Evolutionary conservation across 106 monocot species (phyloP).

Genomic region (Dendrobium nobile): DNA sequence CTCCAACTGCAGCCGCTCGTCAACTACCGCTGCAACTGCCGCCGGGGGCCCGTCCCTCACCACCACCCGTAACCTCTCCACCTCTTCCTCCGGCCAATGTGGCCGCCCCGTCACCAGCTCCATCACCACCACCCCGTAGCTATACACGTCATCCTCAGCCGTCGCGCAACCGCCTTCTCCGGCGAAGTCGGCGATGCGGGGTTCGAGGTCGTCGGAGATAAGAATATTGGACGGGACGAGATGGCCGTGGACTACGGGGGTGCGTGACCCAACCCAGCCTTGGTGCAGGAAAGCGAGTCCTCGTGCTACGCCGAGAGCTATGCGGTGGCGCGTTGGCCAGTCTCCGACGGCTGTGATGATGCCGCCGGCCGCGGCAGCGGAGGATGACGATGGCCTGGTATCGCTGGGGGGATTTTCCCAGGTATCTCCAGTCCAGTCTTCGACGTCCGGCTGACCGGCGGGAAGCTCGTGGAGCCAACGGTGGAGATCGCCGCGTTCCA

Average conservation of each 20-base stretch:
- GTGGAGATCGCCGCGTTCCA: slow-evolving; percentile 79
- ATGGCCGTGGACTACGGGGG: slow-evolving; percentile 60
- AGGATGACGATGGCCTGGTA: not conserved
- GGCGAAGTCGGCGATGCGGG: slow-evolving; percentile 49
- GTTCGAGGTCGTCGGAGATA: slow-evolving; percentile 66
- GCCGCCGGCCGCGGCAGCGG: not conserved
- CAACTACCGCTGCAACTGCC: slow-evolving; percentile 29
- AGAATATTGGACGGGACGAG: slow-evolving; percentile 58
- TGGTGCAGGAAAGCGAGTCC: slow-evolving; percentile 94
- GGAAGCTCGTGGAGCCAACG: slow-evolving; percentile 94
- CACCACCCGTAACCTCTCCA: slow-evolving; percentile 35
- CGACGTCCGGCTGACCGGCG: slow-evolving; percentile 28
- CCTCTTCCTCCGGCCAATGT: slow-evolving; percentile 27
- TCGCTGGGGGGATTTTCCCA: slow-evolving; percentile 21
- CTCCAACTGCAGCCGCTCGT: slow-evolving; percentile 23
- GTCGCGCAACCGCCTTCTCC: slow-evolving; percentile 2
- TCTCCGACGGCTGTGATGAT: not conserved
- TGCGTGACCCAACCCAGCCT: slow-evolving; percentile 48
- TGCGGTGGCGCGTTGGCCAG: slow-evolving; percentile 72
- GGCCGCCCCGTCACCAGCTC: slow-evolving; percentile 67
- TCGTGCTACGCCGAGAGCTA: slow-evolving; percentile 68
- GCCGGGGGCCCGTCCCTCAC: slow-evolving; percentile 30
- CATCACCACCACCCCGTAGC: slow-evolving; percentile 62
- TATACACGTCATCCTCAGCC: slow-evolving; percentile 56
- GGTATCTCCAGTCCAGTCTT: slow-evolving; percentile 36